Evolutionary conservation across 257 asterid species (phyloP), one percentile per base, ranked within the genome.

Genomic region (Solanum medicagineum): DNA sequence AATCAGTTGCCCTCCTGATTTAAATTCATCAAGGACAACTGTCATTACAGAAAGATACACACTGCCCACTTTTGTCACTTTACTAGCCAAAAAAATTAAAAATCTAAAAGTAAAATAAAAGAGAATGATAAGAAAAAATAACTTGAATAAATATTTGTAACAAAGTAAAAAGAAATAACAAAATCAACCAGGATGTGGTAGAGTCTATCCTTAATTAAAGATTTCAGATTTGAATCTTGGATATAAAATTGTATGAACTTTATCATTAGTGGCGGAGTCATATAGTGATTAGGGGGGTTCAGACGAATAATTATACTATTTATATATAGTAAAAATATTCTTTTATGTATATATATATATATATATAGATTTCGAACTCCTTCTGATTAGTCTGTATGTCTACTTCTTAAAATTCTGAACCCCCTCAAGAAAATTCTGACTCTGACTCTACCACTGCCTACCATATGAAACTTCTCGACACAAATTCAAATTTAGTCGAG

Each of bases 21-120:
- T 84, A 36, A 80, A 87, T 85, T 87, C 90, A 84, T 88, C 94
- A 89, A 86, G 90, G 95, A 93, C 98, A 94, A 91, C 97, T 95
- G 98, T 91, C 94, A 84, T 22, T 86, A 88, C 87, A 84, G 95
- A 90, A 92, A 88, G 70, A 57, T 70, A 90, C 83, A 84, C 84
- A 92, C 95, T 86, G 77, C 90, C 90, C 91, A 87, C 91, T 88
- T 91, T 86, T 90, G 92, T 86, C 91, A 87, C 86, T 85, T 85
- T 70, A 85, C 77, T 55, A 73, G 62, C 68, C 66, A 45, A 45
- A 56, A 80, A 16, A 62, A 22, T 84, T 84, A 66, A 54, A 63
- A 79, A 70, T 14, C 42, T 36, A 5, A 36, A 36, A 36, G 4
- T 36, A 36, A 66, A 47, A 12, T 26, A 51, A 77, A 49, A 77